Evolutionary conservation across 805 yeast genomes (phyloP), one percentile per base, ranked within the genome.

Genomic region (Vanderwaltozyma yarrowii): DNA sequence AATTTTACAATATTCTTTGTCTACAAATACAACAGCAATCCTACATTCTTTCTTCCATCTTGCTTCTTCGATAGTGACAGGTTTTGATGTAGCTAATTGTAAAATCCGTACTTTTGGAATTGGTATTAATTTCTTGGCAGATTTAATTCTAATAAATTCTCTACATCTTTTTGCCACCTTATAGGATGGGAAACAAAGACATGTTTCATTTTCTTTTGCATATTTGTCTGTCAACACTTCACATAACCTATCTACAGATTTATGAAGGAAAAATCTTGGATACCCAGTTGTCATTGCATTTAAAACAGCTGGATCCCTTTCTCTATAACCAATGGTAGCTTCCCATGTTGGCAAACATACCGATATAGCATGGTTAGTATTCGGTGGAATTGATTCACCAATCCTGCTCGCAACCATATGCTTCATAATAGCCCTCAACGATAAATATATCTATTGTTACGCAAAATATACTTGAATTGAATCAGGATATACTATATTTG

Each of bases 341-440:
- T 76, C 81, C 98, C 97, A 92, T 0, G 95, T 83, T 7, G 98
- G 98, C 25, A 89, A 69, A 2, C 95, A 83, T 33, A 89, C 96
- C 11, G 95, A 84, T 2, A 89, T 95, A 0, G 96, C 96, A 60
- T 92, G 97, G 3, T 80, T 78, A 0, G 94, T 80, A 56, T 85
- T 79, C 42, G 83, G 80, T 3, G 98, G 96, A 41, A 92, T 88
- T 2, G 95, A 76, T 14, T 73, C 80, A 3, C 96, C 96, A 14
- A 86, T 72, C 30, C 52, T 64, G 14, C 21, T 15, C 5, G 28
- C 35, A 24, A 23, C 14, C 14, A 23, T 24, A 10, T 9, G 6
- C 6, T 17, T 30, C 32, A 13, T 30, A 16, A 28, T 18, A 28
- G 6, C 13, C 10, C 6, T 10, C 29, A 26, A 26, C 13, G 29